Evolutionary conservation across 23 red algal species (phyloP), one percentile per base, ranked within the genome.

Genomic region (Porphyridium purpureum): DNA sequence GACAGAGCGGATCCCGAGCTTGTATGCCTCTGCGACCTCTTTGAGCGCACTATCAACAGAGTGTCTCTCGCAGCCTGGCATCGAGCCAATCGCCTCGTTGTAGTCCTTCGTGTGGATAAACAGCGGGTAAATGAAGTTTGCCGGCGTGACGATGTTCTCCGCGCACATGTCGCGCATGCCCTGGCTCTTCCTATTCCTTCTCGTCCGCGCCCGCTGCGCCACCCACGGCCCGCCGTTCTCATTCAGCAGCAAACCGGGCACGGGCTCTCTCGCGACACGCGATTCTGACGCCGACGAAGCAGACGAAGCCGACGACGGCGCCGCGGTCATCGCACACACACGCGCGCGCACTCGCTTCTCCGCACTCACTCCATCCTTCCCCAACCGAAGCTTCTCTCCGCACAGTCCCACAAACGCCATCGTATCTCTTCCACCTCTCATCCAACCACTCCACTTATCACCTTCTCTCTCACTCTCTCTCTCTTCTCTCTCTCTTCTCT

Each of bases 51-150:
- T 59, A 0, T 59, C 35, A 0, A 81, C 5, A 0, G 66, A 62
- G 55, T 85, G 90, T 1, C 80, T 38, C 60, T 86, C 30, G 52
- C 90, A 98, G 14, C 81, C 90, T 0, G 90, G 90, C 90, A 98
- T 98, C 5, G 71, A 27, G 0, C 32, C 24, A 31, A 98, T 98
- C 5, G 52, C 54, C 49, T 86, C 75, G 47, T 81, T 76, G 22
- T 81, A 40, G n/a, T 50, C 50, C 61, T 81, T 42, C 11, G 53
- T 68, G 62, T 98, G 90, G 15, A 98, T 69, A 50, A 98, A 98
- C 30, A 98, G 60, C 3, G 90, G 90, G 59, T 98, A 98, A 24
- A 98, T 71, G 2, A 98, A 66, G 66, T 98, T 85, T 41, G 57
- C 30, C n/a, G 90, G 90, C 21, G 48, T 21, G 8, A 98, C 74